Base-by-base conservation (phyloP, 805 yeast genomes). In the Barnettozyma vustinii region DNA sequence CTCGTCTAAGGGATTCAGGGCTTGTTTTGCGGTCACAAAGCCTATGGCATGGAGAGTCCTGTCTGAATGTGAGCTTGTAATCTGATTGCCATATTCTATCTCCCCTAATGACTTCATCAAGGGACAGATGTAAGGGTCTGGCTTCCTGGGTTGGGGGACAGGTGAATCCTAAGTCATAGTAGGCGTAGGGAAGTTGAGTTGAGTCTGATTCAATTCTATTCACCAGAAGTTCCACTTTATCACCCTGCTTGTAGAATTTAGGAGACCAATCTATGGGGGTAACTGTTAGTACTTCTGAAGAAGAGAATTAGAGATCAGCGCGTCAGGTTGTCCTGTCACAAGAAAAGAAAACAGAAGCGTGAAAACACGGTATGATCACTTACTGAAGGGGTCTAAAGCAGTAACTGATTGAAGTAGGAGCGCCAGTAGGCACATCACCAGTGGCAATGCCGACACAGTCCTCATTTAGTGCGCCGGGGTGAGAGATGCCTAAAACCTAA, bases 61-160 rank as follows among this genome's bases (percentile, higher is more conserved):
- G 63, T 13, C 80, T 84, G 61, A 87, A 85, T 2, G 56, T 52
- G 40, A 89, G 67, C n/a, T 74, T 68, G 58, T 86, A 87, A 53
- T 83, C 87, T 36, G 91, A 81, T 52, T 78, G 81, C 83, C 87
- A 81, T 44, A 84, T 77, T 46, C 95, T 69, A 60, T 89, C 96
- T 13, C 96, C 96, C 46, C 84, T 73, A 47, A 89, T 70, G 18
- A 90, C 81, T 57, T 87, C 92, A 15, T 90, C 87, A 20, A 89
- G 63, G 5, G 90, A 83, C 41, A 87, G 63, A 54, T 83, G 84
- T 18, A 84, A 66, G 2, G 87, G 83, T 50, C 78, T 77, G n/a
- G 79, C 71, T 6, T 69, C 60, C 2, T 60, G 60, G 2, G 76
- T 69, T 9, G 86, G 80, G 0, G 92, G 88, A 65, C 96, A 89